A percentile compares a stretch with the other conserved stretches of the same genome.
Conservation (phyloP, 306 rosid species). For the Cercis canadensis region DNA sequence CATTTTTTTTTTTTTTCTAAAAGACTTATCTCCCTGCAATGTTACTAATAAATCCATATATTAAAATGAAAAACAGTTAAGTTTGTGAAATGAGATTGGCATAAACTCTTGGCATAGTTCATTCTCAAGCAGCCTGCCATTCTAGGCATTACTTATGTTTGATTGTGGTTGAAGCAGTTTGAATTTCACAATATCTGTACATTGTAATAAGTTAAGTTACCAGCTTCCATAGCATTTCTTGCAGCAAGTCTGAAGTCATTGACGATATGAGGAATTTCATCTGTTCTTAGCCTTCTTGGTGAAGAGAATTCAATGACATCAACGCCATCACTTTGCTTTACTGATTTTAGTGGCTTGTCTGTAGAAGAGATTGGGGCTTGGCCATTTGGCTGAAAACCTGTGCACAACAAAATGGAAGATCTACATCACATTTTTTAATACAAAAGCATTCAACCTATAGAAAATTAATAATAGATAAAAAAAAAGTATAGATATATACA, state of each 20-base stretch:
- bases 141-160: too few species aligned
- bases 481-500: too few species aligned
- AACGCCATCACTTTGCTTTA: slow-evolving; percentile 4
- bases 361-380: slow-evolving; percentile 57
- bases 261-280: slow-evolving; percentile 51
- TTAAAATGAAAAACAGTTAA: background rate
- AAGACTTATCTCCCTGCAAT: background rate
- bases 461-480: too few species aligned
- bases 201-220: slow-evolving; percentile 23
- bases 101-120: background rate
- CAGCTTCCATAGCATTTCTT: slow-evolving; percentile 62
- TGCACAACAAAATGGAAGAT: background rate
- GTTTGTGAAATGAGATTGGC: background rate
- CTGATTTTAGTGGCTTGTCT: slow-evolving; percentile 41
- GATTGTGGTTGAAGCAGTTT: background rate
- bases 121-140: background rate
- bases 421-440: background rate
- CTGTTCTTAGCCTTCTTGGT: slow-evolving; percentile 46
- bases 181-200: background rate
- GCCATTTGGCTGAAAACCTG: slow-evolving; percentile 60
- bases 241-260: slow-evolving; percentile 54
- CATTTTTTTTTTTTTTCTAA: background rate
- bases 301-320: slow-evolving; percentile 37
- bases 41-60: too few species aligned
- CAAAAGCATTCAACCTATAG: too few species aligned